phyloP scores from a whole-genome alignment of 2,329 filamentous ascomycete genomes.

The Cladobotryum mycophilum region DNA sequence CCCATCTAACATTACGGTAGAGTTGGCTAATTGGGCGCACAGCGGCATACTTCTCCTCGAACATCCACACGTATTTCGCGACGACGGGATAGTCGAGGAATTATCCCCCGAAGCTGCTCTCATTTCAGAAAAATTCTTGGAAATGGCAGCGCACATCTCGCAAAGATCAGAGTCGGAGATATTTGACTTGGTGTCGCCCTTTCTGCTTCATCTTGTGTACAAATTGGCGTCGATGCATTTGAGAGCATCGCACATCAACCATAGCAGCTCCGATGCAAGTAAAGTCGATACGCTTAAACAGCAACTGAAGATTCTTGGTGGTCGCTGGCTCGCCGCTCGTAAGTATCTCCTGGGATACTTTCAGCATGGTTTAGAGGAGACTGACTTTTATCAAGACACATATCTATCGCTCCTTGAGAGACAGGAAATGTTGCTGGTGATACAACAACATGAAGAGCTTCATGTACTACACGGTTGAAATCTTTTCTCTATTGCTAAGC shows the following conservation, averaged over 20 bases:
- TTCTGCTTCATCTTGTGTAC: conserved; percentile 3
- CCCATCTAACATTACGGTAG: too few species aligned
- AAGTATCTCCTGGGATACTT: neutral
- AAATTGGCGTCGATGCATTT: conserved; percentile 5
- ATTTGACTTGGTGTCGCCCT: conserved; percentile 1
- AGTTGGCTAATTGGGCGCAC: neutral
- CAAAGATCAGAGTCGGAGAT: neutral
- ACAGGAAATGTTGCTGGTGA: conserved; percentile 6
- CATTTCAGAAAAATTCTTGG: conserved; percentile 1
- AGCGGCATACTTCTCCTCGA: conserved; percentile 9
- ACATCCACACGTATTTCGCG: neutral
- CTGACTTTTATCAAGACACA: neutral
- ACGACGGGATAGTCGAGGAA: too few species aligned
- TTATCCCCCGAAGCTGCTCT: neutral
- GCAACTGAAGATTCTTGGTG: neutral
- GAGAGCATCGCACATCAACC: neutral
- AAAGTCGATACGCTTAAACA: conserved; percentile 1
- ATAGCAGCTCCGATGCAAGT: neutral
- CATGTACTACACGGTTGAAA: too few species aligned
- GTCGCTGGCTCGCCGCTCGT: conserved; percentile 6
- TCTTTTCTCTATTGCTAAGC: too few species aligned
- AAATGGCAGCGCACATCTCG: neutral
- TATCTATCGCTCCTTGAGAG: conserved; percentile 9
- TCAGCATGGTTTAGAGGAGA: neutral
- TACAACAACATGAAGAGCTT: neutral